Percentiles rank a stretch among this genome's conserved stretches.
These are phyloP conservation scores for Pseudophaeomoniella oleicola DNA, from an alignment of 2,329 filamentous ascomycete genomes.

Conservation along the genomic window DNA sequence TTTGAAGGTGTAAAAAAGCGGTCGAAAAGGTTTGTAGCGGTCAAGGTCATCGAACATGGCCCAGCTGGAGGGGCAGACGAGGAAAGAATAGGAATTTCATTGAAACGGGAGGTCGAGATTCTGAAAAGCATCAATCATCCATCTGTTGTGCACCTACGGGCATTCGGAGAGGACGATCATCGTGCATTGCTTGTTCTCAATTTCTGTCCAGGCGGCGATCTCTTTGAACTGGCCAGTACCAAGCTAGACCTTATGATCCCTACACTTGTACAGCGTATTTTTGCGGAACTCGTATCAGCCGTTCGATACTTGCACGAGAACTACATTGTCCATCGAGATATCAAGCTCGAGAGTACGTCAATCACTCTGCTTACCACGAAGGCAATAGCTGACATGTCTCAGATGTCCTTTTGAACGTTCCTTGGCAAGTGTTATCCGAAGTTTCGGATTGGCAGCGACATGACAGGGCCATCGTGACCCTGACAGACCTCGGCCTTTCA, in stretches of 20 bases:
- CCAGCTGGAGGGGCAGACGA: slow-evolving; percentile 87
- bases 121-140: slow-evolving; percentile 79
- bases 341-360: slow-evolving; percentile 86
- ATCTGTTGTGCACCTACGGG: slow-evolving; percentile 78
- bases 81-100: slow-evolving; percentile 78
- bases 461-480: slow-evolving; percentile 68
- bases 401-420: slow-evolving; percentile 87
- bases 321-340: slow-evolving; percentile 87
- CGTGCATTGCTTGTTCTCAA: slow-evolving; percentile 75
- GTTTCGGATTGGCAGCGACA: slow-evolving; percentile 58
- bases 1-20: slow-evolving; percentile 30
- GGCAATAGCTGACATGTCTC: slow-evolving; percentile 10
- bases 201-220: slow-evolving; percentile 85
- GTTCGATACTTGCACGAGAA: slow-evolving; percentile 72
- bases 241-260: slow-evolving; percentile 55
- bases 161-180: slow-evolving; percentile 70
- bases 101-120: slow-evolving; percentile 91
- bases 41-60: slow-evolving; percentile 92
- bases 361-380: slow-evolving; percentile 3
- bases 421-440: slow-evolving; percentile 50
- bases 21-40: slow-evolving; percentile 72
- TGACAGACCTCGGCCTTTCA: slow-evolving; percentile 85
- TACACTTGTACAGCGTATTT: slow-evolving; percentile 64
- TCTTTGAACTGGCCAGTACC: slow-evolving; percentile 79
- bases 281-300: slow-evolving; percentile 74